phyloP scores from a whole-genome alignment of 192 early-diverging fungal genomes.

The Ambispora gerdemannii region DNA sequence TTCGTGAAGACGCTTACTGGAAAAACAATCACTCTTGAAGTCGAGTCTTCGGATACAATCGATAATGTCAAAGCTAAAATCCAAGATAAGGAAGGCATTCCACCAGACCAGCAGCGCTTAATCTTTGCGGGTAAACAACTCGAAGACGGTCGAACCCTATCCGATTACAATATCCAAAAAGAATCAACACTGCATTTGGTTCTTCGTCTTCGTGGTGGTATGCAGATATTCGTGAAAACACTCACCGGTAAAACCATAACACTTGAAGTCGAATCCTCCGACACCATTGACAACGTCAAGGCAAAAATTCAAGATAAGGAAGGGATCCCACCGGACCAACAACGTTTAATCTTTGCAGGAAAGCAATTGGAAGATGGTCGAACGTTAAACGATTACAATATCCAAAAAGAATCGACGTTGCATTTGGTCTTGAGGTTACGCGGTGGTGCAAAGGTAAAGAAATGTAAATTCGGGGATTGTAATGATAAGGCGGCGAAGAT shows the following conservation, averaged over 20 bases:
- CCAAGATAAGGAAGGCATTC: conserved; percentile 71
- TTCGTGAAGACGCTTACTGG: conserved; percentile 86
- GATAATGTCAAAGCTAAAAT: conserved; percentile 86
- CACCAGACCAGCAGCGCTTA: too few species aligned
- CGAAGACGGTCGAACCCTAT: conserved; percentile 59
- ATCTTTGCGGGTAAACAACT: conserved; percentile 70
- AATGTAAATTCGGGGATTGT: conserved; percentile 47
- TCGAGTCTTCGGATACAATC: conserved; percentile 90
- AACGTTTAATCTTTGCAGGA: too few species aligned
- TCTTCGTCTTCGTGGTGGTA: too few species aligned
- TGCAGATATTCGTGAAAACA: conserved; percentile 79
- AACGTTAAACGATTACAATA: conserved; percentile 71
- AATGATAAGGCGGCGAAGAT: conserved; percentile 62
- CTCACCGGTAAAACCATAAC: conserved; percentile 98
- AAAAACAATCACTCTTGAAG: conserved; percentile 87
- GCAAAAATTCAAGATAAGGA: conserved; percentile 83
- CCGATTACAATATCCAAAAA: too few species aligned
- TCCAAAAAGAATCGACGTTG: too few species aligned
- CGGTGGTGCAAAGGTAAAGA: conserved; percentile 51
- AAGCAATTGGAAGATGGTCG: conserved; percentile 83
- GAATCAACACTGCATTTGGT: too few species aligned
- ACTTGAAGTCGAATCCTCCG: conserved; percentile 82
- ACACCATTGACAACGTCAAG: conserved; percentile 85
- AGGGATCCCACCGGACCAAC: too few species aligned
- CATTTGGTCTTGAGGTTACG: conserved; percentile 77